These are phyloP conservation scores for Podospora sp. DNA, from an alignment of 495 filamentous ascomycete species.

Conservation along the genomic window DNA sequence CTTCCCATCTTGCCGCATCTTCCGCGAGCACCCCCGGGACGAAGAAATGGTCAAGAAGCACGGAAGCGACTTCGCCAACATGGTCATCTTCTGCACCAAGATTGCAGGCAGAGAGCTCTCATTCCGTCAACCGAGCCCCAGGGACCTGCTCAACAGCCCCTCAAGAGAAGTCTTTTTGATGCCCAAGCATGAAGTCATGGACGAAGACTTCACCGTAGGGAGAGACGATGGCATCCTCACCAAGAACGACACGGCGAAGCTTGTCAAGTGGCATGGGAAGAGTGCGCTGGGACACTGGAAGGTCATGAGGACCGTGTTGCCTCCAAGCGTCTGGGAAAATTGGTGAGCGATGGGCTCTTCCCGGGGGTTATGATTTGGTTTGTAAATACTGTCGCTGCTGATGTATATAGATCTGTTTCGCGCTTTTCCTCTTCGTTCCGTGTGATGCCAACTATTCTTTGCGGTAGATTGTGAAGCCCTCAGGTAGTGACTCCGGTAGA, in stretches of 20 bases:
- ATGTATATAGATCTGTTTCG: not conserved
- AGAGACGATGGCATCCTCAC: constrained; percentile 51
- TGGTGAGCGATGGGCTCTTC: constrained; percentile 59
- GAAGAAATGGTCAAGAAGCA: constrained; percentile 43
- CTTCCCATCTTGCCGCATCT: constrained; percentile 82
- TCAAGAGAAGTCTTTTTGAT: constrained; percentile 68
- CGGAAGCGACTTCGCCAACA: constrained; percentile 80
- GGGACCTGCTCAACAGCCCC: constrained; percentile 72
- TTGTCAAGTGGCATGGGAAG: constrained; percentile 69
- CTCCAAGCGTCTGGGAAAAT: constrained; percentile 78
- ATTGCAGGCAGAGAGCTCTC: constrained; percentile 41
- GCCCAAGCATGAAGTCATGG: constrained; percentile 72
- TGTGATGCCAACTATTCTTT: too few relatives aligned
- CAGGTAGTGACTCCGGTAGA: too few relatives aligned
- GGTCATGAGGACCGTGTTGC: constrained; percentile 86
- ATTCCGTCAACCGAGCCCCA: constrained; percentile 67
- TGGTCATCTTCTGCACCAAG: constrained; percentile 77
- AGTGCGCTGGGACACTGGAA: constrained; percentile 85
- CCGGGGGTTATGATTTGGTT: not conserved
- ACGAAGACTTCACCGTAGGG: constrained; percentile 45
- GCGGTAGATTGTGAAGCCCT: too few relatives aligned
- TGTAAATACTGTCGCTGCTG: constrained; percentile 3
- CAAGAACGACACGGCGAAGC: constrained; percentile 58
- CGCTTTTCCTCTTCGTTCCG: not conserved
- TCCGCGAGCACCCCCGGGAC: constrained; percentile 69